Evolutionary conservation across 2,329 filamentous ascomycete genomes (phyloP).

Genomic region (Fusarium temperatum): DNA sequence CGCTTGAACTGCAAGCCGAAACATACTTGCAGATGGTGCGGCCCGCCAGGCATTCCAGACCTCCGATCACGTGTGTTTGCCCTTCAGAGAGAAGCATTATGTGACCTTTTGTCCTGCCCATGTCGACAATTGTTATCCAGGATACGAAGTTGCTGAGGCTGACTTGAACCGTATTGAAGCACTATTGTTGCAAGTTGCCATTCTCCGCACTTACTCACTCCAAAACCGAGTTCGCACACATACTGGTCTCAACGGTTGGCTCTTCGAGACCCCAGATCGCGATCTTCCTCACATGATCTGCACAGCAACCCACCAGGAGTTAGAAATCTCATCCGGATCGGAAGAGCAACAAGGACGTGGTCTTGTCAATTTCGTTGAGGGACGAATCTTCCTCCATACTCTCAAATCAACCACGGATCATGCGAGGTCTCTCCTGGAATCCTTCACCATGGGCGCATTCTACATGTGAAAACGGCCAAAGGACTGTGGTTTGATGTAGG

Average conservation of each 20-base stretch:
- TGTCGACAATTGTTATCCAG: not conserved
- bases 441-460: not conserved
- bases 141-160: not conserved
- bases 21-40: not conserved
- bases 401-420: conserved; percentile 18
- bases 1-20: not conserved
- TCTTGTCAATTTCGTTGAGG: not conserved
- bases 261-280: not conserved
- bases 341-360: not conserved
- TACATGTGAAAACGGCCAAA: not conserved
- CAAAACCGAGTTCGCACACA: conserved; percentile 7
- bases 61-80: not conserved
- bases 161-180: conserved; percentile 13
- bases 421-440: not conserved
- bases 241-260: not conserved
- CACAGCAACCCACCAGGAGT: not conserved
- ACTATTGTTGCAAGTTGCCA: conserved; percentile 18
- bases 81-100: conserved; percentile 15
- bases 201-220: conserved; percentile 15
- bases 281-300: conserved; percentile 16
- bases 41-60: no score
- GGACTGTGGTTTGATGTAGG: not conserved
- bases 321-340: not conserved
- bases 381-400: conserved; percentile 40
- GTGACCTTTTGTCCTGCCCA: conserved; percentile 20